Base-by-base conservation (phyloP, 164 flowering plant genomes). In the Liriodendron chinense region DNA sequence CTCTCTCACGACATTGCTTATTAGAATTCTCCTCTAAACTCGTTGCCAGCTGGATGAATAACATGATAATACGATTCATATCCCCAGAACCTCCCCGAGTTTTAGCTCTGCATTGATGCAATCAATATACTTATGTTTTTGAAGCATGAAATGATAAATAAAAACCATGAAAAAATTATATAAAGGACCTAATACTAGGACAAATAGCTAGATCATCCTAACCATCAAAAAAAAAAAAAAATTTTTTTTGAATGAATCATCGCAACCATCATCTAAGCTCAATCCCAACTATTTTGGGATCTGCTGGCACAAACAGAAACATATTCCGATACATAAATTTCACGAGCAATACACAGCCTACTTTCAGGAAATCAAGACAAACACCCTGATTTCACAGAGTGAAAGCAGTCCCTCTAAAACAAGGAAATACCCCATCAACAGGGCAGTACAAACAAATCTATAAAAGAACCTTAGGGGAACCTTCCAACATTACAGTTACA, bases 11-110 rank as follows among this genome's bases (percentile, higher is more conserved):
- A 63, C 78, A 78, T 20, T 84, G 77, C 77, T 50, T 49, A 47
- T 86, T 90, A 6, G 85, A 80, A 73, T 86, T 86, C 43, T 79
- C 84, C 66, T 90, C 95, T 85, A 96, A 84, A 69, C 85, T 84
- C 23, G 88, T 81, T 34, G 86, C 94, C 66, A 96, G 96, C 72
- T 76, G 82, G 76, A 91, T 83, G 77, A 96, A 96, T 80, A 85
- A 74, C 70, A 84, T 76, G 61, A 92, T 78, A 10, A 88, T 84
- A 25, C 76, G 94, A 76, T 90, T 91, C 90, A 90, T 88, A 75
- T 91, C 91, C 28, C 69, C 28, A 67, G 20, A 16, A 67, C 43
- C 47, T 26, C 47, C 69, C 68, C 91, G 53, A 69, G 9, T 69
- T 47, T 47, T 69, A 20, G 56, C 71, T 69, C 71, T 69, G 71